Evolutionary conservation across 2,329 filamentous ascomycete genomes (phyloP).

Genomic region (Coleophoma eucalyptorum): DNA sequence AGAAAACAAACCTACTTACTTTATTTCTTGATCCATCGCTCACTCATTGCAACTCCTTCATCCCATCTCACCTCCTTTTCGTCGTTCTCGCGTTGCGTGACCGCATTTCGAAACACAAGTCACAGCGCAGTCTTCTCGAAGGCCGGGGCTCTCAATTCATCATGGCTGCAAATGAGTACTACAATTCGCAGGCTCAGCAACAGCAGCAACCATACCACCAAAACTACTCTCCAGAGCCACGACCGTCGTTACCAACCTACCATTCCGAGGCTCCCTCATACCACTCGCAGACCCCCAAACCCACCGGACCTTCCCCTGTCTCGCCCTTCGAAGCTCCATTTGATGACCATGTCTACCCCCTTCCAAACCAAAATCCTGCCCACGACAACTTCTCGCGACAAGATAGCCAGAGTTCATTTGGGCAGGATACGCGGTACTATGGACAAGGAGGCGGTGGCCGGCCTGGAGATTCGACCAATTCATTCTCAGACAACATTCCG

Average conservation of each 20-base stretch:
- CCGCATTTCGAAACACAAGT: too few species aligned
- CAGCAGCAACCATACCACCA: conserved; percentile 9
- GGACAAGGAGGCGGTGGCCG: conserved; percentile 37
- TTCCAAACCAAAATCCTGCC: conserved; percentile 28
- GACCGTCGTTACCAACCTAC: conserved; percentile 10
- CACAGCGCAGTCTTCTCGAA: too few species aligned
- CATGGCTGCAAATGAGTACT: conserved; percentile 27
- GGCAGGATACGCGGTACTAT: conserved; percentile 57
- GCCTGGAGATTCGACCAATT: conserved; percentile 27
- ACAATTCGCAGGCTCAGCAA: conserved; percentile 15
- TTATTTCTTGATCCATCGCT: too few species aligned
- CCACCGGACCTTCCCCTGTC: conserved; percentile 21
- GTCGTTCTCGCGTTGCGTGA: too few species aligned
- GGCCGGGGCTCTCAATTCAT: not conserved
- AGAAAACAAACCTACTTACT: too few species aligned
- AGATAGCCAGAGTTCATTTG: conserved; percentile 30
- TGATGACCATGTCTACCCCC: conserved; percentile 63
- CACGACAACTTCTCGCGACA: conserved; percentile 22
- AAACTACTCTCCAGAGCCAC: conserved; percentile 7
- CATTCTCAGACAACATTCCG: conserved; percentile 49
- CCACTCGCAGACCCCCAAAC: conserved; percentile 18
- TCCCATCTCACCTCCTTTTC: too few species aligned
- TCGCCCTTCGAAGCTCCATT: conserved; percentile 65
- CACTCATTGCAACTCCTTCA: too few species aligned
- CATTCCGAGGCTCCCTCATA: conserved; percentile 17